phyloP scores from a whole-genome alignment of 352 stramenopile genomes.

The Globisporangium okanoganense region DNA sequence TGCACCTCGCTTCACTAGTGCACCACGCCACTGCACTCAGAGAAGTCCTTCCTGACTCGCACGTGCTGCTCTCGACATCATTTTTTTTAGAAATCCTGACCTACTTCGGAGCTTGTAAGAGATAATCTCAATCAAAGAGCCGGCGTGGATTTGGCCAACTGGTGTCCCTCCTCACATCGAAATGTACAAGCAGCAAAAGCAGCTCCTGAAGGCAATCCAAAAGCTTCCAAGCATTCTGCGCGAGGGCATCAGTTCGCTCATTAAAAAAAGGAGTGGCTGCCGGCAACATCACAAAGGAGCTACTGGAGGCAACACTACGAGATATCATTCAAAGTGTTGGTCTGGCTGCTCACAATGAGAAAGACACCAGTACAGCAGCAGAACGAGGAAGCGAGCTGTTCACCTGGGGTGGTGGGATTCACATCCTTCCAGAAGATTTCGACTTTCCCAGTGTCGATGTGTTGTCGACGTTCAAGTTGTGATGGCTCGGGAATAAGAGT shows the following conservation, averaged over 20 bases:
- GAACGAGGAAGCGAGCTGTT: background rate
- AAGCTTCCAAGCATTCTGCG: background rate
- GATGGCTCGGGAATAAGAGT: background rate
- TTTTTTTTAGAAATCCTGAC: background rate
- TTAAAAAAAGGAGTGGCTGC: background rate
- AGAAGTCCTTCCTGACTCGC: background rate
- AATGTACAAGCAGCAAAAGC: background rate
- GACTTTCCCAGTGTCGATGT: background rate
- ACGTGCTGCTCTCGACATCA: background rate
- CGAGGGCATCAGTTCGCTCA: background rate
- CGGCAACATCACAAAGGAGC: background rate
- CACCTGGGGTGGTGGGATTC: background rate
- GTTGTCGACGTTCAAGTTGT: background rate
- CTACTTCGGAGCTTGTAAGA: background rate
- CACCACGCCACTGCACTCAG: background rate
- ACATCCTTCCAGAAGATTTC: background rate
- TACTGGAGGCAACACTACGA: background rate
- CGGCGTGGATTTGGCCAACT: background rate
- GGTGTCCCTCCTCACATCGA: background rate
- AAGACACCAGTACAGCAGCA: no score
- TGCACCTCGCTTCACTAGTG: background rate
- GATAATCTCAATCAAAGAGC: background rate
- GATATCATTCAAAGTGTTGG: background rate
- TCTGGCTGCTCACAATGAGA: background rate
- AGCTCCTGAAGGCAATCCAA: background rate